Evolutionary conservation across 2,329 filamentous ascomycete genomes (phyloP).

Genomic region (Pleoardoris graminearum): DNA sequence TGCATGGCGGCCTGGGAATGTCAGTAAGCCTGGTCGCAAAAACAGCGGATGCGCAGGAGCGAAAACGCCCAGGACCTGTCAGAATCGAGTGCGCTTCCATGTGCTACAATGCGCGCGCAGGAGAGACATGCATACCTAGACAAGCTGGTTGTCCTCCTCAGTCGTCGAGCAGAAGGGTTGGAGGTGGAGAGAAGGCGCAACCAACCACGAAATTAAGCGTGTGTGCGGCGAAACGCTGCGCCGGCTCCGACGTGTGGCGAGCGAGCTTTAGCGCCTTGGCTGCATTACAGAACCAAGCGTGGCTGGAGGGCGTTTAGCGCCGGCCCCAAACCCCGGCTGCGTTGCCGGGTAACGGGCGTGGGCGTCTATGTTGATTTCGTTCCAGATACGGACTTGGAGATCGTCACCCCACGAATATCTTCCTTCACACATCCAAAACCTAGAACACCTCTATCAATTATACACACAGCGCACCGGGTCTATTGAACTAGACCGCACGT

Average conservation of each 20-base stretch:
- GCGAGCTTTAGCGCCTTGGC: slow-evolving; percentile 7
- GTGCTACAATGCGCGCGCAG: slow-evolving; percentile 5
- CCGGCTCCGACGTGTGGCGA: background rate
- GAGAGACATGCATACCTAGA: slow-evolving; percentile 54
- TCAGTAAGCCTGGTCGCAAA: slow-evolving; percentile 17
- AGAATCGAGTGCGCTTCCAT: background rate
- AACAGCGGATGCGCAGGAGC: background rate
- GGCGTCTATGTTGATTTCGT: slow-evolving; percentile 32
- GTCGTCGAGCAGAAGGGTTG: slow-evolving; percentile 52
- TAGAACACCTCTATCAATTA: slow-evolving; percentile 7
- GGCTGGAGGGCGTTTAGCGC: background rate
- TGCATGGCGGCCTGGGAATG: slow-evolving; percentile 47
- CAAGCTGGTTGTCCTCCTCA: slow-evolving; percentile 63
- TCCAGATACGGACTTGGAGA: slow-evolving; percentile 27
- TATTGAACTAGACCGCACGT: slow-evolving; percentile 3
- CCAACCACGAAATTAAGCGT: slow-evolving; percentile 27
- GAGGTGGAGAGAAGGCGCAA: slow-evolving; percentile 22
- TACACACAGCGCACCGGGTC: background rate
- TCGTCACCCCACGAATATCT: slow-evolving; percentile 33
- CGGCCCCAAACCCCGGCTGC: slow-evolving; percentile 14
- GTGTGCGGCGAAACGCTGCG: slow-evolving; percentile 20
- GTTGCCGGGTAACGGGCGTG: slow-evolving; percentile 35
- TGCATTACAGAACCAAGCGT: background rate
- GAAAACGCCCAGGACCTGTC: background rate
- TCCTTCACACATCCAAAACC: slow-evolving; percentile 24